A percentile compares a stretch with the other conserved stretches of the same genome.
phyloP scores from a whole-genome alignment of 495 filamentous ascomycete species.

The Melanomma pulvis-pyrius region DNA sequence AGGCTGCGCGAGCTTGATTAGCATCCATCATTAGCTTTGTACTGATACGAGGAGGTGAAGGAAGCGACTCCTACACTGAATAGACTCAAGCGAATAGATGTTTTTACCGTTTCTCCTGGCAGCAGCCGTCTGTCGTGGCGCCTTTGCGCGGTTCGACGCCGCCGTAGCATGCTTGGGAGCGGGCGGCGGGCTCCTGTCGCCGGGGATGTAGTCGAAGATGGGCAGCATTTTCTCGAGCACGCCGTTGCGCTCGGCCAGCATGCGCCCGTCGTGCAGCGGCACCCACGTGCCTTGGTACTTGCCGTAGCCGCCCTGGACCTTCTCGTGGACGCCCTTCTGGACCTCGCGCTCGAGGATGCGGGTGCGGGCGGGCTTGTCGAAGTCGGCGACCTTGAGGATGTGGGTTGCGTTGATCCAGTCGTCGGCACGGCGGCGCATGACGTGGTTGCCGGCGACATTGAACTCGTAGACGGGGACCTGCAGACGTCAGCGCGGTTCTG shows the following conservation, averaged over 20 bases:
- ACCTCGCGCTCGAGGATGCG: slow-evolving; percentile 95
- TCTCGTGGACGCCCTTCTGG: slow-evolving; percentile 93
- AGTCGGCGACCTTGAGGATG: slow-evolving; percentile 84
- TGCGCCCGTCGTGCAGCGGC: slow-evolving; percentile 76
- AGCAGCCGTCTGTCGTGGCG: slow-evolving; percentile 49
- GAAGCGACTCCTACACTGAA: slow-evolving; percentile 29
- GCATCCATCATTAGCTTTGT: not conserved
- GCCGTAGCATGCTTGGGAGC: slow-evolving; percentile 87
- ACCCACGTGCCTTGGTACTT: slow-evolving; percentile 99
- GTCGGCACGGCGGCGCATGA: slow-evolving; percentile 86
- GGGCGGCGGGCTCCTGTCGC: slow-evolving; percentile 84
- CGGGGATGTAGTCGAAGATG: slow-evolving; percentile 88
- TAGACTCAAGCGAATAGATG: slow-evolving; percentile 22
- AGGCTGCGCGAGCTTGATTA: slow-evolving; percentile 8
- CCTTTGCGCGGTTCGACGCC: slow-evolving; percentile 67
- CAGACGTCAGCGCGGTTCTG: not conserved
- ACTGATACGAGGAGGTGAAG: slow-evolving; percentile 5
- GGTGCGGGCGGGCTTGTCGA: slow-evolving; percentile 88
- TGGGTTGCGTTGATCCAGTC: slow-evolving; percentile 96
- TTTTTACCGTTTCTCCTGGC: slow-evolving; percentile 31
- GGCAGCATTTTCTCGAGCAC: slow-evolving; percentile 77
- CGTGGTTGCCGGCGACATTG: slow-evolving; percentile 76
- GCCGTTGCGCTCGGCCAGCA: slow-evolving; percentile 81
- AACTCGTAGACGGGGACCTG: slow-evolving; percentile 90
- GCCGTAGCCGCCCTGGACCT: slow-evolving; percentile 96